Evolutionary conservation across 2,329 filamentous ascomycete species (phyloP).

Genomic region (Mycosphaerelloides madeirae): DNA sequence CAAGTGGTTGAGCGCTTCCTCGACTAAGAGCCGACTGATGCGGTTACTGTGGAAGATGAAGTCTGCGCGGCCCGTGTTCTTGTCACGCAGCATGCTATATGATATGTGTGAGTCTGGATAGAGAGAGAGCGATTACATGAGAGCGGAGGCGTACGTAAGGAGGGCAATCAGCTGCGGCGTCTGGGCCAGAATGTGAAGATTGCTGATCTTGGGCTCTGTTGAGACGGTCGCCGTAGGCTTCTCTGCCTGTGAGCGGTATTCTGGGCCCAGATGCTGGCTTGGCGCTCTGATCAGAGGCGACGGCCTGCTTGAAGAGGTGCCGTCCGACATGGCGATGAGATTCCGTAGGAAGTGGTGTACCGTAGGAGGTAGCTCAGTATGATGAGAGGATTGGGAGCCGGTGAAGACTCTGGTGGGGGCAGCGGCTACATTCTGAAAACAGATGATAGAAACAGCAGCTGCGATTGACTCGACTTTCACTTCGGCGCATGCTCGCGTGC

Average conservation of each 20-base stretch:
- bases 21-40: constrained; percentile 92
- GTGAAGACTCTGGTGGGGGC: background rate
- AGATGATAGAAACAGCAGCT: background rate
- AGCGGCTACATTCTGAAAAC: constrained; percentile 4
- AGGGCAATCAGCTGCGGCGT: constrained; percentile 96
- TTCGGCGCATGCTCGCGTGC: too few relatives aligned
- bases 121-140: background rate
- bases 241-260: constrained; percentile 69
- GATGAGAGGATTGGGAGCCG: background rate
- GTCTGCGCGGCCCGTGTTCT: constrained; percentile 82
- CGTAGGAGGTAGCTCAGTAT: background rate
- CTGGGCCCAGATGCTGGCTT: constrained; percentile 67
- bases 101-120: constrained; percentile 1
- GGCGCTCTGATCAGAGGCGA: constrained; percentile 34
- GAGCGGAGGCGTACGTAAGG: constrained; percentile 71
- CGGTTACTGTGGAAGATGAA: constrained; percentile 99
- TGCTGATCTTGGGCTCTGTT: constrained; percentile 71
- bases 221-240: constrained; percentile 74
- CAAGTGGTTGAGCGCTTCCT: constrained; percentile 94
- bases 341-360: background rate
- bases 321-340: constrained; percentile 9
- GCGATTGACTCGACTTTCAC: too few relatives aligned
- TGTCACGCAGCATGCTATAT: constrained; percentile 86
- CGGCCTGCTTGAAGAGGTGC: constrained; percentile 1
- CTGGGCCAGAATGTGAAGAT: constrained; percentile 85